Conservation (phyloP, 2,329 filamentous ascomycete species). For the Colletotrichum eleusines region DNA sequence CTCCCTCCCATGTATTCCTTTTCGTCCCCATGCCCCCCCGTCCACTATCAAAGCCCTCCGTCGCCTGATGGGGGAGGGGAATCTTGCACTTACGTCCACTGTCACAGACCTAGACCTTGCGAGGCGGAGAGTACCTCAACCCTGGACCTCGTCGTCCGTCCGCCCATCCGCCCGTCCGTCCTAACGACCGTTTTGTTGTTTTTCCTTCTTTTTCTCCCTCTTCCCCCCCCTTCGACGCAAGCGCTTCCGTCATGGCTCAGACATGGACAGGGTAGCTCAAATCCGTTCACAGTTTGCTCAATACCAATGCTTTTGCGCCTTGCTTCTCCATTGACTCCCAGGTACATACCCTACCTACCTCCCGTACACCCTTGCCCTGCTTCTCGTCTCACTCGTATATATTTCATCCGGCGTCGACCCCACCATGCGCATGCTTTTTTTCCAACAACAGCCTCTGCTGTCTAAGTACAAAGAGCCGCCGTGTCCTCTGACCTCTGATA, state of each 20-base stretch:
- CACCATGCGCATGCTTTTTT: conserved; percentile 8
- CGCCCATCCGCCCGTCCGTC: conserved; percentile 36
- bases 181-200: conserved; percentile 41
- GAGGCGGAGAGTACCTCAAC: conserved; percentile 42
- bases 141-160: conserved; percentile 38
- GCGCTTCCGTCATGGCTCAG: conserved; percentile 44
- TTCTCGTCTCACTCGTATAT: conserved; percentile 40
- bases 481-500: conserved; percentile 23
- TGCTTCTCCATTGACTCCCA: conserved; percentile 26
- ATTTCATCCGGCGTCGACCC: conserved; percentile 36
- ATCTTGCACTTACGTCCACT: conserved; percentile 41
- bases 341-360: conserved; percentile 31
- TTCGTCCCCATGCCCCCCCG: conserved; percentile 40
- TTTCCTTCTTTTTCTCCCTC: background rate
- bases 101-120: conserved; percentile 43
- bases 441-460: conserved; percentile 2
- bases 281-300: conserved; percentile 39
- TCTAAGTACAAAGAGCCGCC: conserved; percentile 24
- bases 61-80: conserved; percentile 41
- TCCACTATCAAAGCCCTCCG: conserved; percentile 44
- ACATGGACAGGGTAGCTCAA: conserved; percentile 42
- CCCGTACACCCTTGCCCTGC: conserved; percentile 35
- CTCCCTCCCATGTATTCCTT: conserved; percentile 30
- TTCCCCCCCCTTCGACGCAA: conserved; percentile 34
- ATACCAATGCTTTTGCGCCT: conserved; percentile 40